Evolutionary conservation across 768 basidiomycete genomes (phyloP), one percentile per base, ranked within the genome.

Genomic region (Suillus plorans): DNA sequence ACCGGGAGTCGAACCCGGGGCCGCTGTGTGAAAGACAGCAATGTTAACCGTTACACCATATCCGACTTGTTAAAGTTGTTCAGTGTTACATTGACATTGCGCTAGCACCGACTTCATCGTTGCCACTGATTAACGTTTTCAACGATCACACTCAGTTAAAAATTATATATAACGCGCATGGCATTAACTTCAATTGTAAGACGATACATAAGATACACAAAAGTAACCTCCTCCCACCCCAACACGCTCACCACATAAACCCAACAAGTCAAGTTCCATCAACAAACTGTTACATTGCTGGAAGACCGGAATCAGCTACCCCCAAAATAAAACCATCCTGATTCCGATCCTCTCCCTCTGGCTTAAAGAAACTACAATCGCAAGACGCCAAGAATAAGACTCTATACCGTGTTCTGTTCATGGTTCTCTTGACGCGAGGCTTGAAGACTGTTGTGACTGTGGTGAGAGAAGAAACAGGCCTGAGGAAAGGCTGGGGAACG

Each of bases 21-120:
- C 66, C 64, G 66, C 66, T 67, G 66, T 67, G 66, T 67, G 66
- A 67, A 67, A 67, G 66, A 67, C 66, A 67, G 66, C 66, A 65
- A 67, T 67, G 66, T 67, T 67, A 67, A 64, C 66, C 66, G 66
- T 58, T 67, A 67, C 66, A 67, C 66, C 66, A 67, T 62, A 67
- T 62, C 66, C 66, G 66, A 67, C 36, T 41, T 65, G 45, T 58
- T 13, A 2, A n/a, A n/a, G 4, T 0, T n/a, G 2, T 34, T 1
- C 3, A 10, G 28, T 20, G 1, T 12, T n/a, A 5, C 31, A 5
- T n/a, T 7, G 2, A 7, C 53, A 55, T 55, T n/a, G 20, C 31
- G 31, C 53, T 12, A 20, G 44, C 3, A 3, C 10, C 10, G 9
- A 37, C 36, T 37, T 37, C 10, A 37, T 9, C 36, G 36, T 37